A percentile compares a stretch with the other conserved stretches of the same genome.
These are phyloP conservation scores for Chaetomium strumarium DNA, from an alignment of 2,329 filamentous ascomycete species.

Conservation along the genomic window DNA sequence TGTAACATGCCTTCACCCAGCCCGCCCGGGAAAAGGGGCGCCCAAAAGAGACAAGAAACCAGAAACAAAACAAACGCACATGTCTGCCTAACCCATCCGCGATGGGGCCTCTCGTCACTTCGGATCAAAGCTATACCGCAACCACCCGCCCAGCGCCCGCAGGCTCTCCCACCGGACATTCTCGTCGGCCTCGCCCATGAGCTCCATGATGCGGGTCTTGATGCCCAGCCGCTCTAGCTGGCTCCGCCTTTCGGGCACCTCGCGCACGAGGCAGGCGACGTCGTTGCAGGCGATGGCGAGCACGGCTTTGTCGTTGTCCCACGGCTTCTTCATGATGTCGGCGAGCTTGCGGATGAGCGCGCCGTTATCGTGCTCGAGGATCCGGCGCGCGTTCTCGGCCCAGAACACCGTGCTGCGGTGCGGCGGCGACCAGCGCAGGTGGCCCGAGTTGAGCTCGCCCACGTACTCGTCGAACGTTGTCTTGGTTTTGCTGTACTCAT, in stretches of 20 bases:
- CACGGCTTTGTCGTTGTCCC: slow-evolving; percentile 78
- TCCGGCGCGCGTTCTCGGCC: slow-evolving; percentile 83
- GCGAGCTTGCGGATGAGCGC: slow-evolving; percentile 73
- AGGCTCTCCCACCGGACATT: slow-evolving; percentile 89
- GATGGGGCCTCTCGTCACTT: slow-evolving; percentile 22
- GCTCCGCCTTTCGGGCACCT: slow-evolving; percentile 76
- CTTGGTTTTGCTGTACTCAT: slow-evolving; percentile 64
- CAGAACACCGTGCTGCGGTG: slow-evolving; percentile 84
- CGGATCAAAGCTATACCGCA: slow-evolving; percentile 58
- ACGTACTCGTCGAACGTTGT: slow-evolving; percentile 85
- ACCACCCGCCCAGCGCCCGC: slow-evolving; percentile 65
- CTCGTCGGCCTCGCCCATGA: slow-evolving; percentile 88
- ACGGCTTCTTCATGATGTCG: slow-evolving; percentile 72
- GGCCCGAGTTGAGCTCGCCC: slow-evolving; percentile 77
- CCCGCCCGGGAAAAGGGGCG: not conserved
- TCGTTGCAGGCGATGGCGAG: slow-evolving; percentile 92
- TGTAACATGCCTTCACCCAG: not conserved
- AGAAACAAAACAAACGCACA: not conserved
- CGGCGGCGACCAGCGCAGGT: slow-evolving; percentile 87
- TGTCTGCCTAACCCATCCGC: not conserved
- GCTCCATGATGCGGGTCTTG: slow-evolving; percentile 83
- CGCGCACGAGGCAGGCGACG: slow-evolving; percentile 79
- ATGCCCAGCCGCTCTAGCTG: slow-evolving; percentile 78
- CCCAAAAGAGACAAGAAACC: slow-evolving; percentile 2
- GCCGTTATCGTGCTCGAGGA: slow-evolving; percentile 76